phyloP scores from a whole-genome alignment of 2,329 filamentous ascomycete genomes.

The Cladosporium colombiae region DNA sequence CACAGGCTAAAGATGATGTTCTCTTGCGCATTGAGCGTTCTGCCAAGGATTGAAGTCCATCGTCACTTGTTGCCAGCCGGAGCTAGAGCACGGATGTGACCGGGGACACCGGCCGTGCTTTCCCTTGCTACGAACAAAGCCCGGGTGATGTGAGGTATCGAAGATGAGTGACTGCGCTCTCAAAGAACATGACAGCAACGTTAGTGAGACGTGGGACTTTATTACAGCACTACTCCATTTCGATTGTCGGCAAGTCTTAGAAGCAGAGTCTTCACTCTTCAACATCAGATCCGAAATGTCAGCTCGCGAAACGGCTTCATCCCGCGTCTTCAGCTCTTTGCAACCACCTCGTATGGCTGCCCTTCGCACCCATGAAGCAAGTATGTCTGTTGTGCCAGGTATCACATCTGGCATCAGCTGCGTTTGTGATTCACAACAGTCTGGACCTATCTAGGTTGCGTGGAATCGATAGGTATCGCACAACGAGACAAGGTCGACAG shows the following conservation, averaged over 20 bases:
- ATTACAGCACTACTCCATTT: neutral
- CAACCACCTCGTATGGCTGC: neutral
- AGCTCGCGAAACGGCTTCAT: neutral
- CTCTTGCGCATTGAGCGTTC: slow-evolving; percentile 12
- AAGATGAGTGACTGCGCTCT: neutral
- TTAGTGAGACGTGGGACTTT: neutral
- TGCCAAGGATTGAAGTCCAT: slow-evolving; percentile 15
- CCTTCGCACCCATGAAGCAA: neutral
- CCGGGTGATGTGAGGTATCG: neutral
- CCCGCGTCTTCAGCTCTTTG: neutral
- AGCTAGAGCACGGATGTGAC: slow-evolving; percentile 15
- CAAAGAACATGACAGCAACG: neutral
- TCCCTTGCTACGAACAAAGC: neutral
- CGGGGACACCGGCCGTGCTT: slow-evolving; percentile 6
- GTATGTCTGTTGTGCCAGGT: neutral
- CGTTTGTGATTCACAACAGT: neutral
- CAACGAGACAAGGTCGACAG: neutral
- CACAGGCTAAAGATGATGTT: slow-evolving; percentile 14
- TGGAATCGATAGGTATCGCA: neutral
- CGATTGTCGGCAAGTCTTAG: neutral
- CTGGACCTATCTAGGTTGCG: neutral
- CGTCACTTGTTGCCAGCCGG: slow-evolving; percentile 13
- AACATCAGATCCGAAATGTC: neutral
- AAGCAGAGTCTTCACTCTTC: neutral
- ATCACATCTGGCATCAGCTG: neutral